These are phyloP conservation scores for Corymbia citriodora DNA, from an alignment of 441 rosid genomes.

Conservation along the genomic window DNA sequence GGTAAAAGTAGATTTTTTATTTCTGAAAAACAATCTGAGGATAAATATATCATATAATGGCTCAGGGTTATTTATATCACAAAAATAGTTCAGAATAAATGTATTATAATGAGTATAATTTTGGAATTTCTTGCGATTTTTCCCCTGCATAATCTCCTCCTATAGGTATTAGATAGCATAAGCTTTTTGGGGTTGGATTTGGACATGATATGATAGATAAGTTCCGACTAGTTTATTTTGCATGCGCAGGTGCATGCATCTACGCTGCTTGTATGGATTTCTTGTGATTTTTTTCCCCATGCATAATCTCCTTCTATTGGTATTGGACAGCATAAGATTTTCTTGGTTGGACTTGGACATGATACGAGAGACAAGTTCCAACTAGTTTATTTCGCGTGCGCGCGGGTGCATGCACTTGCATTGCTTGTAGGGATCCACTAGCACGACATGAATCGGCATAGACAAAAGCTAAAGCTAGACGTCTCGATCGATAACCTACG, in stretches of 20 bases:
- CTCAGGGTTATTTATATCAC: rapidly evolving
- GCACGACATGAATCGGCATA: background rate
- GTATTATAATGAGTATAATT: no score
- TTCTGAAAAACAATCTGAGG: background rate
- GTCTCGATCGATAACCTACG: no score
- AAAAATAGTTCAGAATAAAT: no score
- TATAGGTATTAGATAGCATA: background rate
- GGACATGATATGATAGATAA: no score
- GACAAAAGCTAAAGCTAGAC: background rate
- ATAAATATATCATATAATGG: no score
- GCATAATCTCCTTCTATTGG: background rate
- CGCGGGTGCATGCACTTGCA: background rate
- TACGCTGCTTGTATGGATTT: background rate
- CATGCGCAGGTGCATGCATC: background rate
- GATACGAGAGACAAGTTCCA: no score
- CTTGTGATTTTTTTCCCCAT: background rate
- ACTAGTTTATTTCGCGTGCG: background rate
- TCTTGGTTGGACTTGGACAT: no score
- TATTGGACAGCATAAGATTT: no score
- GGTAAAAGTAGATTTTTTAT: background rate
- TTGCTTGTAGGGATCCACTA: background rate
- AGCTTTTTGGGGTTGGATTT: no score
- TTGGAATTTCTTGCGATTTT: no score
- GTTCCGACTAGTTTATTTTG: background rate
- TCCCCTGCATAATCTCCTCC: background rate